Evolutionary conservation across 2,329 filamentous ascomycete genomes (phyloP), one percentile per base, ranked within the genome.

Genomic region (Biscogniauxia mediterranea): DNA sequence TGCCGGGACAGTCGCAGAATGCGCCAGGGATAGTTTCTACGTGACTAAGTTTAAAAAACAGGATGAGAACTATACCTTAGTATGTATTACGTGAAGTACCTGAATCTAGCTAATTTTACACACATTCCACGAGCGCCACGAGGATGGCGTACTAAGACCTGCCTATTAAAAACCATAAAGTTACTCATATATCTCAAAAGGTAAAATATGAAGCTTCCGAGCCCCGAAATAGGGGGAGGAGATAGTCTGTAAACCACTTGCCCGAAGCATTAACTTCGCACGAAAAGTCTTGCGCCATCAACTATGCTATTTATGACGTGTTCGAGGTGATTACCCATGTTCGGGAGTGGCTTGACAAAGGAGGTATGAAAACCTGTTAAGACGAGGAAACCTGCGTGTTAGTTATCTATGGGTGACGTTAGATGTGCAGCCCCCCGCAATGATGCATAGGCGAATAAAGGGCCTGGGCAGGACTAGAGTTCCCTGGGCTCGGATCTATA

Each of bases 231-330:
- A 46, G 11, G 15, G 15, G 38, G 38, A n/a, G 17, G 38, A 17
- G n/a, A n/a, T 3, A 17, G 38, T 5, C 7, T 46, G 38, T 11
- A n/a, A 56, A 19, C 32, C 54, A 56, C 21, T 46, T 26, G 38
- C 17, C 2, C 2, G 38, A 6, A 46, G 38, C 38, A 46, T 46
- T 46, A 46, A 6, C 13, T 46, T 53, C 51, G 55, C 55, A 13
- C 51, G 23, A 55, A 50, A 55, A 62, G 23, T 21, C 19, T 42
- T 59, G 58, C 64, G 58, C 62, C 60, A 61, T 58, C n/a, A 52
- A 54, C 62, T 65, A 68, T 62, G 52, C 64, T 54, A 49, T 60
- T 66, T 65, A 72, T 73, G 71, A 73, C 69, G 71, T 72, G 60
- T 3, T 56, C 51, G 52, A 64, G 64, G 66, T 64, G 67, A 42